Percentiles rank a stretch among this genome's conserved stretches.
Conservation (phyloP, 1,284 basidiomycete genomes). For the Schizophyllum amplum region DNA sequence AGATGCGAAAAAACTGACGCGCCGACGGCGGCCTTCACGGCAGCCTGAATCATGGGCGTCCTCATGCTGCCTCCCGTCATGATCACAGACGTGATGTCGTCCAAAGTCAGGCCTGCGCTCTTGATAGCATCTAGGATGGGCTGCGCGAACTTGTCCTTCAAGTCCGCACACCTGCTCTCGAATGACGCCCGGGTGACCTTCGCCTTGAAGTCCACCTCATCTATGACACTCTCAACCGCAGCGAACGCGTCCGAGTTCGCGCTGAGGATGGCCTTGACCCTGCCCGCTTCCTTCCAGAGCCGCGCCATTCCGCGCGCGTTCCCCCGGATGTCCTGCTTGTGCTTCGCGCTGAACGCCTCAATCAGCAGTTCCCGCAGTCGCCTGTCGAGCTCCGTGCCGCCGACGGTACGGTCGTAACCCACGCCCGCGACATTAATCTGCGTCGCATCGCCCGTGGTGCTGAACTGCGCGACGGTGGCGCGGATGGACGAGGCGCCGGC, state of each 20-base stretch:
- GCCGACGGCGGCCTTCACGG: slow-evolving; percentile 71
- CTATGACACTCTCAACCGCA: slow-evolving; percentile 80
- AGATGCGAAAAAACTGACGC: slow-evolving; percentile 41
- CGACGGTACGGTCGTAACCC: slow-evolving; percentile 73
- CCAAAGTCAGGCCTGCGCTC: slow-evolving; percentile 62
- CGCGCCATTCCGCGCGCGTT: slow-evolving; percentile 89
- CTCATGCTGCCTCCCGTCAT: slow-evolving; percentile 86
- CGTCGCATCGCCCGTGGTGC: slow-evolving; percentile 48
- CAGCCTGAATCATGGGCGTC: slow-evolving; percentile 86
- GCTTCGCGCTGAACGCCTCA: slow-evolving; percentile 65
- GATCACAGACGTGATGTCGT: slow-evolving; percentile 83
- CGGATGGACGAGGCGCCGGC: slow-evolving; percentile 84
- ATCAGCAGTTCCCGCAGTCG: slow-evolving; percentile 79
- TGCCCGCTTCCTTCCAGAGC: slow-evolving; percentile 86
- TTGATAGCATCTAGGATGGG: slow-evolving; percentile 77
- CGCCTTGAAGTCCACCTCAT: slow-evolving; percentile 86
- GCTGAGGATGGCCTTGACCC: slow-evolving; percentile 90
- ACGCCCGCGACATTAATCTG: slow-evolving; percentile 72
- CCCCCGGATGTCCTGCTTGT: slow-evolving; percentile 53
- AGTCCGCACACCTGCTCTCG: slow-evolving; percentile 62
- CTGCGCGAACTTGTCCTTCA: slow-evolving; percentile 54
- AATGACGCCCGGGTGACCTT: slow-evolving; percentile 73
- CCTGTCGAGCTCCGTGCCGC: slow-evolving; percentile 81
- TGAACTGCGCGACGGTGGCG: slow-evolving; percentile 83
- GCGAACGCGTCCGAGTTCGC: slow-evolving; percentile 81